Conservation (phyloP, 1,284 basidiomycete genomes). For the Sparassis latifolia region DNA sequence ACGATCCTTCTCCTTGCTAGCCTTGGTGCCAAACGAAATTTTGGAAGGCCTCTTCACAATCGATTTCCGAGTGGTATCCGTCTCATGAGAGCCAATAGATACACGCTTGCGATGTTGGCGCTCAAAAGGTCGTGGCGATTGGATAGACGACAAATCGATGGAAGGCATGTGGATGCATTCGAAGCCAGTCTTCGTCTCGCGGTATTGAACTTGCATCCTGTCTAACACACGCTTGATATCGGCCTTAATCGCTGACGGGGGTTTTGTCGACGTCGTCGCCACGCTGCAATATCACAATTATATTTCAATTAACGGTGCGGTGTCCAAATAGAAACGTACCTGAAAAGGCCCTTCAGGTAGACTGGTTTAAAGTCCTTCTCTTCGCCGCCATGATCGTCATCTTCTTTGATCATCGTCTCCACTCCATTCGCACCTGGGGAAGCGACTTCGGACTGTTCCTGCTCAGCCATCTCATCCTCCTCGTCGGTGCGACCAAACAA, state of each 20-base stretch:
- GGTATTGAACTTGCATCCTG: slow-evolving; percentile 90
- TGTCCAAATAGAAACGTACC: slow-evolving; percentile 36
- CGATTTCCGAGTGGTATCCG: slow-evolving; percentile 42
- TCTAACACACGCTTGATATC: slow-evolving; percentile 88
- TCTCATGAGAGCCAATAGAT: slow-evolving; percentile 44
- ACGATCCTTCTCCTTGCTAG: slow-evolving; percentile 32
- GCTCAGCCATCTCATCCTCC: slow-evolving; percentile 35
- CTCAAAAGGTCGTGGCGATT: slow-evolving; percentile 23
- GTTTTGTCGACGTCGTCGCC: slow-evolving; percentile 91
- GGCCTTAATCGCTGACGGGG: slow-evolving; percentile 72
- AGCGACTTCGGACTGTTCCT: slow-evolving; percentile 19
- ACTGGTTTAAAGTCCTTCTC: slow-evolving; percentile 79
- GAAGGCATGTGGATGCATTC: slow-evolving; percentile 95
- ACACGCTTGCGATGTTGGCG: slow-evolving; percentile 42
- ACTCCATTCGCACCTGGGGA: slow-evolving; percentile 27
- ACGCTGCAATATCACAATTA: slow-evolving; percentile 46
- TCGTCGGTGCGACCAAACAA: slow-evolving; percentile 48
- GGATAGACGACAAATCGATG: slow-evolving; percentile 79
- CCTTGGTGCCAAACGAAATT: slow-evolving; percentile 57
- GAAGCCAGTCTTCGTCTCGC: slow-evolving; percentile 87
- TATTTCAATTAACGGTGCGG: neutral
- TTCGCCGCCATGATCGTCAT: slow-evolving; percentile 32
- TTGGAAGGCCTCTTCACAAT: slow-evolving; percentile 72
- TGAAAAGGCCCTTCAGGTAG: slow-evolving; percentile 86
- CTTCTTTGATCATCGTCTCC: slow-evolving; percentile 23